These are phyloP conservation scores for Moesziomyces aphidis DNA, from an alignment of 1,284 basidiomycete genomes.

Conservation along the genomic window DNA sequence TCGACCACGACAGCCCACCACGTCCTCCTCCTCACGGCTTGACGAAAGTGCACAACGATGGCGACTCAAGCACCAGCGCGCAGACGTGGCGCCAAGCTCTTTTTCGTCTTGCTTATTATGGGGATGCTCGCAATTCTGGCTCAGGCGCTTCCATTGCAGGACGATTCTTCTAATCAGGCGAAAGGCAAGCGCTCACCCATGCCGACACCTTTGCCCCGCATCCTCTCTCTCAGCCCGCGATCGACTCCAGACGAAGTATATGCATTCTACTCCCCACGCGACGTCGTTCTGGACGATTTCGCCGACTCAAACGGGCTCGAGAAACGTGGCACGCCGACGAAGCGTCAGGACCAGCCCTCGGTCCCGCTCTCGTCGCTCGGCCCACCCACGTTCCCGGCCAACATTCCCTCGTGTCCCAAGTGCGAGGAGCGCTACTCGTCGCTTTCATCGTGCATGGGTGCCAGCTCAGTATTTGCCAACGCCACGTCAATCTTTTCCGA, in stretches of 20 bases:
- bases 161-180: neutral
- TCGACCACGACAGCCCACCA: too few species aligned
- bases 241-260: slow-evolving; percentile 49
- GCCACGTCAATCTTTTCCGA: slow-evolving; percentile 56
- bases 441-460: slow-evolving; percentile 55
- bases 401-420: slow-evolving; percentile 52
- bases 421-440: slow-evolving; percentile 51
- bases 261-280: slow-evolving; percentile 41
- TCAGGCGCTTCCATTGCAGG: slow-evolving; percentile 9
- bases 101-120: neutral
- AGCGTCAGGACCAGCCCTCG: slow-evolving; percentile 40
- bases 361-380: slow-evolving; percentile 46
- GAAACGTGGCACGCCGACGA: neutral
- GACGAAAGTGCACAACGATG: neutral
- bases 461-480: slow-evolving; percentile 50
- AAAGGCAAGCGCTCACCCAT: slow-evolving; percentile 13
- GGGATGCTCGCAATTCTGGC: neutral
- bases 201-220: slow-evolving; percentile 34
- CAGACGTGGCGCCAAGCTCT: neutral
- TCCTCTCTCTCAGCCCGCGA: slow-evolving; percentile 16
- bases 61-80: neutral
- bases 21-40: too few species aligned
- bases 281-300: neutral
- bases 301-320: neutral
- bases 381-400: slow-evolving; percentile 49